A percentile compares a stretch with the other conserved stretches of the same genome.
These are phyloP conservation scores for Zygotorulaspora florentina DNA, from an alignment of 805 yeast species.

Conservation along the genomic window DNA sequence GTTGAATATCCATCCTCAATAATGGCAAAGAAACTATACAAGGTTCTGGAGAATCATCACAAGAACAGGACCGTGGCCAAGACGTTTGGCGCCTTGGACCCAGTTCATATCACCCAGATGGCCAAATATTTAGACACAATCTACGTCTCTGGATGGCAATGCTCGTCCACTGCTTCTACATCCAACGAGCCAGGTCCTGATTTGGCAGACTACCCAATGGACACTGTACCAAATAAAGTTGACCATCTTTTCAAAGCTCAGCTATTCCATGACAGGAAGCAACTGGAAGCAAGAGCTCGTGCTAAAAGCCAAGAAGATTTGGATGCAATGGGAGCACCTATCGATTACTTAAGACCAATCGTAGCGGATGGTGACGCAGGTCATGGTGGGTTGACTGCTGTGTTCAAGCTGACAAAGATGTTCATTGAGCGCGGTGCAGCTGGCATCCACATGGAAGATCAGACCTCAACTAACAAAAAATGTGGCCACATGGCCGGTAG, in stretches of 20 bases:
- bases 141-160: constrained; percentile 98
- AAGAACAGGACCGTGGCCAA: constrained; percentile 45
- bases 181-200: constrained; percentile 98
- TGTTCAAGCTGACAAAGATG: constrained; percentile 89
- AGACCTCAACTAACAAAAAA: constrained; percentile 97
- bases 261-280: constrained; percentile 95
- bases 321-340: constrained; percentile 66
- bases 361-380: constrained; percentile 99
- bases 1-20: constrained; percentile 69
- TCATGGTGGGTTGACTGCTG: constrained; percentile 97
- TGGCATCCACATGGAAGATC: constrained; percentile 97
- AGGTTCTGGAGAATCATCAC: constrained; percentile 67
- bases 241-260: constrained; percentile 97
- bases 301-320: constrained; percentile 52
- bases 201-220: constrained; percentile 97
- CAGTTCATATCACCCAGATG: constrained; percentile 95
- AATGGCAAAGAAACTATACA: constrained; percentile 79
- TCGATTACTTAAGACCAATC: constrained; percentile 89
- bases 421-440: constrained; percentile 98
- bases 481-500: constrained; percentile 99
- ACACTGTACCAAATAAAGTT: constrained; percentile 97
- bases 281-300: constrained; percentile 73
- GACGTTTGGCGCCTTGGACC: constrained; percentile 95
- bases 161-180: constrained; percentile 95
- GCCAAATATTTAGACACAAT: constrained; percentile 89